phyloP scores from a whole-genome alignment of 495 filamentous ascomycete species.

The Penicilliopsis zonata region DNA sequence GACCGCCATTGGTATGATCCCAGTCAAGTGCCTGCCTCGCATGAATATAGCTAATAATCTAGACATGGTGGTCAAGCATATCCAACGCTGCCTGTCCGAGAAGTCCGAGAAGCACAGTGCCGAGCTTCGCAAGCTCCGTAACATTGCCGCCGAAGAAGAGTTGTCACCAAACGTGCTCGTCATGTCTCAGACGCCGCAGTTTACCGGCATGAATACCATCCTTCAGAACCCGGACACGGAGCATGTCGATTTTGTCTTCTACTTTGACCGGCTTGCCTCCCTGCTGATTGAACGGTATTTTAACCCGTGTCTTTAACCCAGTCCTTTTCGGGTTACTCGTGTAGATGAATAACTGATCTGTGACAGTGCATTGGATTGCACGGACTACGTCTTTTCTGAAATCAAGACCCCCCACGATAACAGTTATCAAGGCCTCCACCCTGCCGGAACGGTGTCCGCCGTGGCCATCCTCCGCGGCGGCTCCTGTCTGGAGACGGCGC shows the following conservation, averaged over 20 bases:
- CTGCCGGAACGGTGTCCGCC: conserved; percentile 63
- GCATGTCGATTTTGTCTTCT: conserved; percentile 90
- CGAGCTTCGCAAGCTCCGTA: conserved; percentile 60
- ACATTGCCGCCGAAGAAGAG: conserved; percentile 53
- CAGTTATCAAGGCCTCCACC: conserved; percentile 54
- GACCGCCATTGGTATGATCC: conserved; percentile 68
- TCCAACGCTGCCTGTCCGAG: conserved; percentile 67
- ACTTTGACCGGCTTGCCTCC: conserved; percentile 77
- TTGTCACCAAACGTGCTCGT: conserved; percentile 61
- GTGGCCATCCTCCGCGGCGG: conserved; percentile 84
- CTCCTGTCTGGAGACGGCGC: conserved; percentile 71
- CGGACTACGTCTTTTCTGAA: conserved; percentile 44
- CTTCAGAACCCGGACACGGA: conserved; percentile 69
- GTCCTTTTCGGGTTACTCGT: neutral
- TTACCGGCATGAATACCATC: conserved; percentile 80
- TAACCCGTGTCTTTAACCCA: neutral
- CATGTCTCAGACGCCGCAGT: conserved; percentile 61
- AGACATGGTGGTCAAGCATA: conserved; percentile 87
- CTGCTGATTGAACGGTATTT: conserved; percentile 73
- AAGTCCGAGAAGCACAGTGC: conserved; percentile 77
- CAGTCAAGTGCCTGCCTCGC: neutral
- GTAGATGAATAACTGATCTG: conserved; percentile 5
- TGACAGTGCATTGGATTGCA: conserved; percentile 56
- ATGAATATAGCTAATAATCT: conserved; percentile 8
- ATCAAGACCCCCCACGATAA: conserved; percentile 58